Base-by-base conservation (phyloP, 23 red algal species). In the Gracilaria caudata region DNA sequence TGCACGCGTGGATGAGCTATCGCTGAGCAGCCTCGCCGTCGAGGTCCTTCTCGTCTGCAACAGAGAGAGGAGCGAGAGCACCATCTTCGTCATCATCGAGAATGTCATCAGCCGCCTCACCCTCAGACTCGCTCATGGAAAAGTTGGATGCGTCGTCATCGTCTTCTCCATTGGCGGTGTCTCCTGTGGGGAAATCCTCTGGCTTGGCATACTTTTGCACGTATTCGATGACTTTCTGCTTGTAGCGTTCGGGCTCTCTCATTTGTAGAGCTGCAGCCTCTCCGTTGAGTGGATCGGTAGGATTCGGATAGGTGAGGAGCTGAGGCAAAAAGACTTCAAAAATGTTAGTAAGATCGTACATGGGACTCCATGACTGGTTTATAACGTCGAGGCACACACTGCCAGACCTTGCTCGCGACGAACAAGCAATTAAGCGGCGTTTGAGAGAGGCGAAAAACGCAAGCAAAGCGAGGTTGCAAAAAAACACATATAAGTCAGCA, bases 251-350 rank as follows among this genome's bases (percentile, higher is more conserved):
- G 4, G 97, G 97, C 76, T 99, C 97, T 37, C 97, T 86, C 92
- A 99, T 93, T 82, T 99, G 93, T 77, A 99, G 74, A 25, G 97
- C 89, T 8, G 97, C 97, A 23, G 97, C 97, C 65, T 99, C 97
- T 14, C 93, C 97, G 76, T 99, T 99, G 81, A 99, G 89, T 39
- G 97, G 97, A 70, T 99, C 97, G 23, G 90, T 93, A 58, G 92
- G 93, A 79, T 99, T 99, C 23, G 97, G 97, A 58, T 99, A 99
- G 14, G 97, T 99, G 44, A 99, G 94, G 59, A 99, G 94, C 86
- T 99, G 97, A 68, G 97, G 97, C 26, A 99, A 73, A 78, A 99
- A 99, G 21, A 99, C 93, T 81, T 99, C 97, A 89, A 99, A 99
- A 86, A 99, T 92, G 84, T 99, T 99, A 64, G 92, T 90, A 39